A percentile compares a stretch with the other conserved stretches of the same genome.
Conservation (phyloP, 179 eudicot species). For the Amaranthus tricolor region DNA sequence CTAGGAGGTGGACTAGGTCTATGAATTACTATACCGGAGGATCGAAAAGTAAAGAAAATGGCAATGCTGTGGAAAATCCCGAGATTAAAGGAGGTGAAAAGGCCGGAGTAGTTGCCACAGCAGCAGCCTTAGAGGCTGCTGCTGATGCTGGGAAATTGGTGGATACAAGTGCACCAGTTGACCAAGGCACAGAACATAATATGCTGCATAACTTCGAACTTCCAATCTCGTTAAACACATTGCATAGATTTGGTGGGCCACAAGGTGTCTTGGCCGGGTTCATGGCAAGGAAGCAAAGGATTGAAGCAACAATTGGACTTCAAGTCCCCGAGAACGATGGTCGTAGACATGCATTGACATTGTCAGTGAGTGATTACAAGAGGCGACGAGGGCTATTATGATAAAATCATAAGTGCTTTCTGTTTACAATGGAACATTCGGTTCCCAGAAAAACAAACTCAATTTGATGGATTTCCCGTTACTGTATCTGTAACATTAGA, state of each 20-base stretch:
- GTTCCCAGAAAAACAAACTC: neutral
- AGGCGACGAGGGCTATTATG: slow-evolving; percentile 84
- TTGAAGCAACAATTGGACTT: slow-evolving; percentile 72
- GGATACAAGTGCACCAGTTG: slow-evolving; percentile 88
- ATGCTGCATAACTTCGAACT: slow-evolving; percentile 74
- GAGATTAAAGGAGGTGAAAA: slow-evolving; percentile 21
- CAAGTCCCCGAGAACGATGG: slow-evolving; percentile 88
- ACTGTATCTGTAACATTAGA: slow-evolving; percentile 30
- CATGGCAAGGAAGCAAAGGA: slow-evolving; percentile 85
- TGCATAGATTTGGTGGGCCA: slow-evolving; percentile 77
- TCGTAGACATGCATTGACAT: slow-evolving; percentile 81
- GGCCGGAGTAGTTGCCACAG: slow-evolving; percentile 64
- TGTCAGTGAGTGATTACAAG: slow-evolving; percentile 88
- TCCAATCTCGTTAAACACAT: slow-evolving; percentile 66
- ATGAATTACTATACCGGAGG: slow-evolving; percentile 70
- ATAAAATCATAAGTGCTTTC: slow-evolving; percentile 10
- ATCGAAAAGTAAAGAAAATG: slow-evolving; percentile 28
- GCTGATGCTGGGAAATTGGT: slow-evolving; percentile 93
- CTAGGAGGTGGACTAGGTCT: slow-evolving; percentile 97
- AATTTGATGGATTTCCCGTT: slow-evolving; percentile 1
- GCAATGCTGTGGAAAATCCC: slow-evolving; percentile 25
- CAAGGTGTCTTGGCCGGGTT: slow-evolving; percentile 77
- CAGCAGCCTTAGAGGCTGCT: slow-evolving; percentile 84
- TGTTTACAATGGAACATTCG: neutral
- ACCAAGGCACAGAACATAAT: slow-evolving; percentile 76